Evolutionary conservation across 495 filamentous ascomycete genomes (phyloP).

Genomic region (Venustampulla echinocandica): DNA sequence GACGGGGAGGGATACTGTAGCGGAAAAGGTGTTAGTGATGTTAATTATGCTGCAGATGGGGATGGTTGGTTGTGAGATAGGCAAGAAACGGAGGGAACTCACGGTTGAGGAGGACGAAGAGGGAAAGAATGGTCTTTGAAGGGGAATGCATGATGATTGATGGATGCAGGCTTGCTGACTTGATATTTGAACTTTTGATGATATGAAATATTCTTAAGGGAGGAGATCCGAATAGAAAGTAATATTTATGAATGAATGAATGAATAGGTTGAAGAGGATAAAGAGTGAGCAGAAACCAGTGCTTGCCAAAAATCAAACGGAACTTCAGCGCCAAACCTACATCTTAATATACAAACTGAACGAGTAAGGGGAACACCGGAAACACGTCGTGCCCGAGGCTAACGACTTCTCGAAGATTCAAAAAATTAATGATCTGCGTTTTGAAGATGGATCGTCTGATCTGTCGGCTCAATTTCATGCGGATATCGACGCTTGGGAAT

Average conservation of each 20-base stretch:
- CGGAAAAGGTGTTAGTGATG: not conserved
- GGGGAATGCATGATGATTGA: too few species aligned
- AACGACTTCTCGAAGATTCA: not conserved
- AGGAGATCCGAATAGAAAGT: too few species aligned
- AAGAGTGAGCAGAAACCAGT: too few species aligned
- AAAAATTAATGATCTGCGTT: not conserved
- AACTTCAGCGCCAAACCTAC: too few species aligned
- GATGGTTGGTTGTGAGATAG: not conserved
- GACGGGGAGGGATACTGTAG: not conserved
- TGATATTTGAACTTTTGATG: not conserved
- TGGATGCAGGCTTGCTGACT: not conserved
- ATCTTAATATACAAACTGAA: too few species aligned
- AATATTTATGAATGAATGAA: too few species aligned
- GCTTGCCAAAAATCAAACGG: too few species aligned
- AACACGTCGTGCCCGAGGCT: not conserved
- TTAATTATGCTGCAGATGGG: not conserved
- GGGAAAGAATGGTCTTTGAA: not conserved
- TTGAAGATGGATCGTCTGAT: slow-evolving; percentile 1
- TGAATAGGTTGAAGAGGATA: too few species aligned
- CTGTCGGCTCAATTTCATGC: not conserved
- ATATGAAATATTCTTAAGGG: too few species aligned
- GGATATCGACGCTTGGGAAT: too few species aligned
- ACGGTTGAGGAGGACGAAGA: not conserved
- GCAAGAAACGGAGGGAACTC: not conserved
- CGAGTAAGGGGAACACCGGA: not conserved